Conservation (phyloP, 2,329 filamentous ascomycete species). For the Diplodia seriata region DNA sequence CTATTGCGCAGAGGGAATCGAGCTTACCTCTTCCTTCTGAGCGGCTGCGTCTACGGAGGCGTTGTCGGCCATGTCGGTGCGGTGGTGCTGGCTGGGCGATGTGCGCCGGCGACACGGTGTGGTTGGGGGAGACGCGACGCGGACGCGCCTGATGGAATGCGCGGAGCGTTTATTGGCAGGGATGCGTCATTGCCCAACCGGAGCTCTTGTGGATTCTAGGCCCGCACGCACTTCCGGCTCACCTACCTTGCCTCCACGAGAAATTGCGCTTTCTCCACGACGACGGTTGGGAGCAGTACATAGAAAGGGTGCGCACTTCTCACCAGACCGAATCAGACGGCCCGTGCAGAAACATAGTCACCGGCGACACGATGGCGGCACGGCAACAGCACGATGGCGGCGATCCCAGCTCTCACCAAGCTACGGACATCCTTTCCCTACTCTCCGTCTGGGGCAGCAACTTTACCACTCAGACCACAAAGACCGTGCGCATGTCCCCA, state of each 20-base stretch:
- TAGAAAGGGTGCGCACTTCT: neutral
- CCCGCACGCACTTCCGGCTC: neutral
- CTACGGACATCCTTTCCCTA: constrained; percentile 34
- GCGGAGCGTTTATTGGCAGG: constrained; percentile 8
- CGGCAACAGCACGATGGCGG: constrained; percentile 6
- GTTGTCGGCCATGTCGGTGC: constrained; percentile 31
- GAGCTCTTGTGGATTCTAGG: neutral
- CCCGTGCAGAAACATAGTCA: neutral
- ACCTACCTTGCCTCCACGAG: constrained; percentile 7
- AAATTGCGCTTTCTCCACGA: neutral
- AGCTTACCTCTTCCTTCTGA: constrained; percentile 45
- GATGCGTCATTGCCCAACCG: constrained; percentile 1
- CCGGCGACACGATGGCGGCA: constrained; percentile 1
- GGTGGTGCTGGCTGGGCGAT: neutral
- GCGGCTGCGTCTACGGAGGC: constrained; percentile 37
- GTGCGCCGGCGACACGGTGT: constrained; percentile 4
- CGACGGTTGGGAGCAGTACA: neutral
- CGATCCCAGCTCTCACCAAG: neutral
- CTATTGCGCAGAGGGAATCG: neutral
- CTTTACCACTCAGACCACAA: constrained; percentile 39
- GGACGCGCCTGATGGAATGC: constrained; percentile 17
- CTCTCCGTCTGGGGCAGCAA: constrained; percentile 47
- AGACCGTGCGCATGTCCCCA: constrained; percentile 25
- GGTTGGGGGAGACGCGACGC: constrained; percentile 23
- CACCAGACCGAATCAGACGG: neutral